phyloP scores from a whole-genome alignment of 106 monocot genomes.

The Narthecium ossifragum region DNA sequence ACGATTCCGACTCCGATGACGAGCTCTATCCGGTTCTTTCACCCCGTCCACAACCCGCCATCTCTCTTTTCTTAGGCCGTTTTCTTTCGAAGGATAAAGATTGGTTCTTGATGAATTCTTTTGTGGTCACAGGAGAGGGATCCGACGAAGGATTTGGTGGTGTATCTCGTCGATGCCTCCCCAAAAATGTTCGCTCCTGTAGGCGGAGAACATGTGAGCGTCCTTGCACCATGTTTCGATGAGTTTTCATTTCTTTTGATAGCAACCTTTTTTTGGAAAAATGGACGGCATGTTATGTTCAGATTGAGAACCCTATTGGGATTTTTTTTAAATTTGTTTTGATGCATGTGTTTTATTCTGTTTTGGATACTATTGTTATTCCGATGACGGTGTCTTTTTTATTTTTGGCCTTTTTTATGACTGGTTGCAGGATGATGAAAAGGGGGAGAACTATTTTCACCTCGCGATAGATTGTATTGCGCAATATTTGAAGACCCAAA shows the following conservation, averaged over 20 bases:
- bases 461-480: constrained; percentile 49
- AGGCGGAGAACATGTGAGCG: constrained; percentile 36
- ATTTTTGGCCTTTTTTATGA: neutral
- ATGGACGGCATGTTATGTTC: neutral
- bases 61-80: no score
- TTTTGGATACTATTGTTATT: neutral
- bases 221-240: no score
- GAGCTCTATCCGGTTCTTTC: constrained; percentile 39
- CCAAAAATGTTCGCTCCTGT: constrained; percentile 77
- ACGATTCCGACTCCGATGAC: constrained; percentile 69
- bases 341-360: neutral
- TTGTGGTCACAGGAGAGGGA: constrained; percentile 44
- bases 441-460: constrained; percentile 57
- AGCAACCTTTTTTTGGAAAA: neutral
- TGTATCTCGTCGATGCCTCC: constrained; percentile 83
- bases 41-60: no score
- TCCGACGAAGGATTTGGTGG: constrained; percentile 69
- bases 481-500: constrained; percentile 68
- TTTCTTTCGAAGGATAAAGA: neutral
- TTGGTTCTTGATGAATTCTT: no score
- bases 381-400: no score
- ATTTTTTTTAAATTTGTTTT: neutral
- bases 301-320: neutral
- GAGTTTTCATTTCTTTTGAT: neutral
- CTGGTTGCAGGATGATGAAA: constrained; percentile 48